A percentile compares a stretch with the other conserved stretches of the same genome.
These are phyloP conservation scores for Chytriomyces sp. DNA, from an alignment of 192 early-diverging fungal genomes.

Conservation along the genomic window DNA sequence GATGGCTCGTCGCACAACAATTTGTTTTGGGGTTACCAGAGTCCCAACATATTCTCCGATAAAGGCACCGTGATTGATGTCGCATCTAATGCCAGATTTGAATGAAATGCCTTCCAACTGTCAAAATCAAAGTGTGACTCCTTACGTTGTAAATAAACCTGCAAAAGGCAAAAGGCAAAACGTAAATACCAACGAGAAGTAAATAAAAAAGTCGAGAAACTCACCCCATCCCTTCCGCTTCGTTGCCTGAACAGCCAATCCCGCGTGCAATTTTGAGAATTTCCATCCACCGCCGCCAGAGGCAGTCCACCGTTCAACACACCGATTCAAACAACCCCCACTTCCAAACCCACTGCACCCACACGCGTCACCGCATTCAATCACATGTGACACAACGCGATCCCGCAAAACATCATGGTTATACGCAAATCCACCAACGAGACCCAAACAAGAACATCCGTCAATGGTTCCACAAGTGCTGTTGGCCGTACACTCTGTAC, in stretches of 20 bases:
- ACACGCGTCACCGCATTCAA: constrained; percentile 23
- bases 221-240: background rate
- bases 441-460: background rate
- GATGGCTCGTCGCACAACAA: constrained; percentile 1
- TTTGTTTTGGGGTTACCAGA: background rate
- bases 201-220: background rate
- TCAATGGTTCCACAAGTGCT: background rate
- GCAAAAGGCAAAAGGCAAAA: background rate
- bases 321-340: background rate
- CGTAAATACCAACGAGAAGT: background rate
- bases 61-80: constrained; percentile 11
- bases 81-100: background rate
- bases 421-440: background rate
- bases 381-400: background rate
- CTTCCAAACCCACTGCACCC: background rate
- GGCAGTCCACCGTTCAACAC: background rate
- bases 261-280: background rate
- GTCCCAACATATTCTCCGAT: constrained; percentile 21
- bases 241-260: background rate
- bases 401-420: constrained; percentile 22
- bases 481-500: background rate
- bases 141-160: constrained; percentile 6
- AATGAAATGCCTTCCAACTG: background rate
- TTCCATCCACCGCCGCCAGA: background rate
- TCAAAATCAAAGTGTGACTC: background rate